Conservation (phyloP, 148 eudicot species). For the Persicaria maculosa region DNA sequence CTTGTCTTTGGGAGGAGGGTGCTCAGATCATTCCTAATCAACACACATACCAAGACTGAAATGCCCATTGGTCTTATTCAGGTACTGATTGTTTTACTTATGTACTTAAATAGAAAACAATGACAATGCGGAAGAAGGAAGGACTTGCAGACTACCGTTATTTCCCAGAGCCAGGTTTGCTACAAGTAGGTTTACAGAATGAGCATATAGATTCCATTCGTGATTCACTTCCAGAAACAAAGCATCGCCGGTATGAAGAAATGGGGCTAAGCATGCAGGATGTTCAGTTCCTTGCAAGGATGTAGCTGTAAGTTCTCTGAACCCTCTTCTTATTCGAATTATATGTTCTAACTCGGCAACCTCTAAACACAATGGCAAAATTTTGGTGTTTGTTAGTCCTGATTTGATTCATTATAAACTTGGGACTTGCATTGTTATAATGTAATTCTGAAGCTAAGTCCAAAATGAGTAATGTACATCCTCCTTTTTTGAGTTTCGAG, state of each 20-base stretch:
- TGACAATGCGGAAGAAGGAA: constrained; percentile 98
- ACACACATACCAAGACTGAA: not conserved
- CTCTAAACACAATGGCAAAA: not conserved
- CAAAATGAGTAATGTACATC: not conserved
- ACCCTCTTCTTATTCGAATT: not conserved
- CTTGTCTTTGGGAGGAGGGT: constrained; percentile 98
- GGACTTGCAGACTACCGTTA: constrained; percentile 95
- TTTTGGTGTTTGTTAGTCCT: not conserved
- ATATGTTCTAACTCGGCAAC: not conserved
- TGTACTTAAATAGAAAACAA: constrained; percentile 63
- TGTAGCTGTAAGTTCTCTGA: constrained; percentile 46
- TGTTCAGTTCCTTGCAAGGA: constrained; percentile 83
- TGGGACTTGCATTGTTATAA: not conserved
- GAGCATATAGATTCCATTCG: constrained; percentile 59
- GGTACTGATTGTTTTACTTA: constrained; percentile 21
- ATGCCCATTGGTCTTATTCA: not conserved
- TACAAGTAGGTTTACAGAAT: constrained; percentile 55
- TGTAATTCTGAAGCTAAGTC: not conserved
- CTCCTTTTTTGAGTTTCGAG: not conserved
- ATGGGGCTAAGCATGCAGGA: constrained; percentile 97
- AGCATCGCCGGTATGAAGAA: constrained; percentile 74
- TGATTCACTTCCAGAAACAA: too few species aligned
- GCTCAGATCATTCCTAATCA: constrained; percentile 58
- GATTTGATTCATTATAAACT: not conserved
- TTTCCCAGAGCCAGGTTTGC: constrained; percentile 98